A percentile compares a stretch with the other conserved stretches of the same genome.
Conservation (phyloP, 2,329 filamentous ascomycete genomes). For the Diaporthe sp. region DNA sequence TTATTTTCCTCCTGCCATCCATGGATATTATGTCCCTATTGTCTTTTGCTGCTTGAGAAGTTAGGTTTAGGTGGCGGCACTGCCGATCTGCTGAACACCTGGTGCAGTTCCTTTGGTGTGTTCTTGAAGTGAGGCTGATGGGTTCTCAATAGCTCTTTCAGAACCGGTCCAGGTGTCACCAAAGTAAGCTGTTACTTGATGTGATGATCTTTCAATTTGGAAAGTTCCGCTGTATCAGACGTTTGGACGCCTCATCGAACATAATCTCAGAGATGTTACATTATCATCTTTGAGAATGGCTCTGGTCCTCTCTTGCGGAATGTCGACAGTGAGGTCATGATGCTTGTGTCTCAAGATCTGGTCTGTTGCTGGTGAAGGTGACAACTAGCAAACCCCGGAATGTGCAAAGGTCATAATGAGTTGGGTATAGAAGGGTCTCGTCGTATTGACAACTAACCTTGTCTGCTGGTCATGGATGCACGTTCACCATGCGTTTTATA, state of each 20-base stretch:
- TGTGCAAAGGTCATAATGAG: neutral
- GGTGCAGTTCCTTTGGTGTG: too few species aligned
- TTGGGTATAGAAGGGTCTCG: neutral
- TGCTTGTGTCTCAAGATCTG: neutral
- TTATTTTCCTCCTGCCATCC: neutral
- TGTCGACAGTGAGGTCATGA: too few species aligned
- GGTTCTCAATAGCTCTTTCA: neutral
- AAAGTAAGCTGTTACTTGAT: neutral
- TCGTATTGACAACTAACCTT: neutral
- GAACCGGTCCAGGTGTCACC: neutral
- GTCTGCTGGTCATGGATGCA: neutral
- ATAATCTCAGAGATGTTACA: neutral
- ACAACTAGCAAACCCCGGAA: neutral
- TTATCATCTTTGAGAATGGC: neutral
- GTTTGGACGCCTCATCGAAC: neutral
- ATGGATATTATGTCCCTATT: neutral
- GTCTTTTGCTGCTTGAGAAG: neutral
- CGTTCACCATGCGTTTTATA: neutral
- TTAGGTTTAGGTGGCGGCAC: neutral
- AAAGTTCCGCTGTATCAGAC: neutral
- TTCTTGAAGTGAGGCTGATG: neutral
- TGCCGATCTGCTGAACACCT: neutral
- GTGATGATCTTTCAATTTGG: neutral
- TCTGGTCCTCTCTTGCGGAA: neutral
- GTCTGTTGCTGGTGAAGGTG: neutral